These are phyloP conservation scores for Paecilomyces dactylethromorphus DNA, from an alignment of 2,329 filamentous ascomycete species.

Conservation along the genomic window DNA sequence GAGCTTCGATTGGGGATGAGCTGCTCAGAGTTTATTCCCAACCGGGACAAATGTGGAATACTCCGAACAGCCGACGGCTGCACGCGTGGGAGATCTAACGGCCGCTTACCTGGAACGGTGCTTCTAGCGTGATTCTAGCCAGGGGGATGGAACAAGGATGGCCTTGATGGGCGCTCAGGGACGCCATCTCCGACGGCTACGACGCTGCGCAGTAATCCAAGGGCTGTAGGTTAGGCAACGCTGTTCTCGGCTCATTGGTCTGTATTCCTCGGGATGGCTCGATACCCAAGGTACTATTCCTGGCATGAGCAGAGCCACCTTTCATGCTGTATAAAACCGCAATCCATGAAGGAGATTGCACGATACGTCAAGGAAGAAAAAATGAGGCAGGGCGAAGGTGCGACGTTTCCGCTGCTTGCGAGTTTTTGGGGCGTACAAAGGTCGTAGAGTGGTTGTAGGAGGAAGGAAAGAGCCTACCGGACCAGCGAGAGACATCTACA, in stretches of 20 bases:
- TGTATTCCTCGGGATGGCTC: background rate
- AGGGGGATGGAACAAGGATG: conserved; percentile 7
- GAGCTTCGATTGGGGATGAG: background rate
- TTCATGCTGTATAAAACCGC: background rate
- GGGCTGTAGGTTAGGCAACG: background rate
- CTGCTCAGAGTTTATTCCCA: background rate
- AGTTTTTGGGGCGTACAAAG: background rate
- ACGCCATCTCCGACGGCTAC: background rate
- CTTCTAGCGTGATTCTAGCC: conserved; percentile 21
- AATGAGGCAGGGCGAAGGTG: background rate
- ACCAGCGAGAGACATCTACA: too few relatives aligned
- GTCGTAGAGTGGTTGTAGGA: background rate
- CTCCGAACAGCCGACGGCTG: background rate
- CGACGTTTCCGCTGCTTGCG: background rate
- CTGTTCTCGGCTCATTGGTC: background rate
- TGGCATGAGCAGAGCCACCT: background rate
- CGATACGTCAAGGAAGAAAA: background rate
- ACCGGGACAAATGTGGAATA: background rate
- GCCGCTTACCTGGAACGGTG: conserved; percentile 1
- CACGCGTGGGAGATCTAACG: background rate
- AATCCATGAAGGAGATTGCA: background rate
- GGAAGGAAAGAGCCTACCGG: background rate
- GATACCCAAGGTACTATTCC: background rate
- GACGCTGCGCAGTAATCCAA: background rate
- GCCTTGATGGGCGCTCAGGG: background rate